Percentiles rank a stretch among this genome's conserved stretches.
Evolutionary conservation across 192 early-diverging fungal genomes (phyloP).

Genomic region (Chytriomyces hyalinus): DNA sequence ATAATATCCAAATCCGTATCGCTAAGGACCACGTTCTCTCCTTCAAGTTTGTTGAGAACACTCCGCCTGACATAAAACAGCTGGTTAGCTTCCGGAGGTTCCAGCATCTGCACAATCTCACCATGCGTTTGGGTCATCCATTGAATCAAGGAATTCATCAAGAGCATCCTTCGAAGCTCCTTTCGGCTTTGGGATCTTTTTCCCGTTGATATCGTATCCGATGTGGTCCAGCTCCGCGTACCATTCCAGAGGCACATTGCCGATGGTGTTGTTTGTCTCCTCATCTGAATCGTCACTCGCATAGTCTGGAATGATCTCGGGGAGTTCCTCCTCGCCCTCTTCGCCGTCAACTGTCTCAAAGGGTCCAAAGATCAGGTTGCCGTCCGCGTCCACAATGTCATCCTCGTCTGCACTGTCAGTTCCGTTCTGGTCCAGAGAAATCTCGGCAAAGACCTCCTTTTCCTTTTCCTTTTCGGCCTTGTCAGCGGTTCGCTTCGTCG

Average conservation of each 20-base stretch:
- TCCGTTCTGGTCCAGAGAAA: conserved; percentile 17
- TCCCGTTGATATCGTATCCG: conserved; percentile 93
- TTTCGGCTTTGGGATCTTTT: conserved; percentile 86
- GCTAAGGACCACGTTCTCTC: conserved; percentile 82
- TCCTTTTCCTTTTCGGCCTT: too few relatives aligned
- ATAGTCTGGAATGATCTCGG: conserved; percentile 92
- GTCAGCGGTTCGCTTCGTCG: too few relatives aligned
- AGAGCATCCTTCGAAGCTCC: conserved; percentile 77
- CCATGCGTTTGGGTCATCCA: conserved; percentile 95
- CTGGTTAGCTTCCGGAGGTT: neutral
- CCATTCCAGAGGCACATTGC: conserved; percentile 97
- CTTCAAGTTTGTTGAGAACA: conserved; percentile 80
- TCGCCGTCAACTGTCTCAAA: conserved; percentile 16
- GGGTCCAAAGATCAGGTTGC: neutral
- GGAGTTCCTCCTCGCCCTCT: conserved; percentile 38
- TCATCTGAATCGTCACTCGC: conserved; percentile 94
- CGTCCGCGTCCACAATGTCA: conserved; percentile 46
- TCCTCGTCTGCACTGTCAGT: conserved; percentile 49
- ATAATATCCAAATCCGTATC: conserved; percentile 94
- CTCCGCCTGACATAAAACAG: conserved; percentile 55
- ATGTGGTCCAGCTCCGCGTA: conserved; percentile 97
- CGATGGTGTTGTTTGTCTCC: conserved; percentile 84
- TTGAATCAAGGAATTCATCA: conserved; percentile 87
- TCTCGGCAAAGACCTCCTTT: too few relatives aligned
- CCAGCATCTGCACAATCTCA: conserved; percentile 15